Base-by-base conservation (phyloP, 805 yeast genomes). In the Myxozyma geophila region DNA sequence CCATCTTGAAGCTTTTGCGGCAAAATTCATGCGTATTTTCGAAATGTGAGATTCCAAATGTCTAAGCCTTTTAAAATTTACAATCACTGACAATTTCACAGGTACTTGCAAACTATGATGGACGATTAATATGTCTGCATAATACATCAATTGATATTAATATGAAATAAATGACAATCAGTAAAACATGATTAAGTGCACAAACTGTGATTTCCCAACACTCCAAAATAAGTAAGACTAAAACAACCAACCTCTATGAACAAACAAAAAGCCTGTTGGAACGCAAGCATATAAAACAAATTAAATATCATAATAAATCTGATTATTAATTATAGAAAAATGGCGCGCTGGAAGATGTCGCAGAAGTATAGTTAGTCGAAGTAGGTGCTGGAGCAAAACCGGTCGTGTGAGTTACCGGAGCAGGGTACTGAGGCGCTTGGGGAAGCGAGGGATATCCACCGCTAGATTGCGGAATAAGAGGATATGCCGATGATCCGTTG, bases 1-100 rank as follows among this genome's bases (percentile, higher is more conserved):
- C 76, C 99, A 95, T 77, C 77, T 95, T 59, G 99, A 95, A 78
- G 99, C 98, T 1, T 95, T 91, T 73, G 83, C 90, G 19, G 97
- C 98, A 0, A 87, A 84, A 73, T 85, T 86, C 1, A 93, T 95
- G 98, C 89, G 90, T 48, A 82, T 82, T 8, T 74, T 89, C 55
- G 95, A 88, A 33, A 67, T 48, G 60, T 69, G 48, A 39, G 54
- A 62, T 13, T 47, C n/a, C 28, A 28, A 39, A 23, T 35, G 23
- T 13, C 13, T 23, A 28, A 10, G 17, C 9, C 1, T 7, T 17
- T 44, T 17, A 12, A 12, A 28, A 41, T 12, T 15, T 23, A 6
- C 19, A 2, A 3, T 39, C 44, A 17, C 48, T 41, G 12, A 53
- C 57, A 9, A 50, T 23, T 15, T 8, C 15, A 28, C 17, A 58